Base-by-base conservation (phyloP, 768 basidiomycete species). In the Rhodotorula kratochvilovae region DNA sequence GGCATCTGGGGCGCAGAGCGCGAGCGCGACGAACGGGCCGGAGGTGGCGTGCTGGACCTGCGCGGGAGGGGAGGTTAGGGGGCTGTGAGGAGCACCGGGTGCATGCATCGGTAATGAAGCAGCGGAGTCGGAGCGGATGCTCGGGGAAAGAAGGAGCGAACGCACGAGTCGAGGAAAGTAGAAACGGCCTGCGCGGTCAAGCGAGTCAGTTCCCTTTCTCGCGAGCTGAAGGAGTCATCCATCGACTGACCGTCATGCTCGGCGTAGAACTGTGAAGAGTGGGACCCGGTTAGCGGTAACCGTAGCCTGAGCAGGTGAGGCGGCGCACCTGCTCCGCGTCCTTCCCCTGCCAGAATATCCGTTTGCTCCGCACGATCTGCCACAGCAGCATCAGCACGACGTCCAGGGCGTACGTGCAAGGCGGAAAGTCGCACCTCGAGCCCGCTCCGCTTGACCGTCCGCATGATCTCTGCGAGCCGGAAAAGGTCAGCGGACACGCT, bases 1-100 rank as follows among this genome's bases (percentile, higher is more conserved):
- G 6, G 75, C 77, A 58, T 70, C 63, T 31, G 70, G 70, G 0
- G 72, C 75, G 55, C 45, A 54, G 25, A 78, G 70, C 0, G 76
- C 76, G 62, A 76, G 72, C 0, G 74, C 75, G 54, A 75, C 62
- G 67, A 73, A 76, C 1, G 75, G 77, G 19, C 73, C 77, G 16
- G 71, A 73, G 23, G 73, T 65, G 8, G 73, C 76, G 57, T 75
- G 71, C 57, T 68, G 69, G 29, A 74, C 39, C 39, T 39, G 39
- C 39, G 39, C 39, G 39, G 39, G 39, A 39, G 39, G 39, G 13
- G 39, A 39, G 39, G 39, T 7, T 39, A 13, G 13, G 39, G 8
- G 39, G 39, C n/a, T n/a, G n/a, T n/a, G n/a, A n/a, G n/a, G n/a
- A n/a, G n/a, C n/a, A n/a, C n/a, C n/a, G n/a, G n/a, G n/a, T n/a